Evolutionary conservation across 805 yeast genomes (phyloP).

Genomic region (Huiozyma naganishii): DNA sequence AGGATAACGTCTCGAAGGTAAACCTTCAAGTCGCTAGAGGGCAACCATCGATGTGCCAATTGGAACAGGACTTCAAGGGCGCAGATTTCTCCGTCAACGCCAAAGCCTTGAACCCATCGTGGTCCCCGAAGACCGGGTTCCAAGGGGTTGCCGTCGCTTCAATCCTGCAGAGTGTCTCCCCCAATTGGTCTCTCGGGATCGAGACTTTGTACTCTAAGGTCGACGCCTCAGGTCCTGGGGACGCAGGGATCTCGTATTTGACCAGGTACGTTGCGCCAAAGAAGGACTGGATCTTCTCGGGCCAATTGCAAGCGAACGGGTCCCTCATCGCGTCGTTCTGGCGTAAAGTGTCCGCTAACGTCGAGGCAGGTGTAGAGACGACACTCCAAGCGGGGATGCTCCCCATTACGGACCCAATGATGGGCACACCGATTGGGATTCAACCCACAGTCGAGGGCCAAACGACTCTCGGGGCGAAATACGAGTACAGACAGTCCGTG

Average conservation of each 20-base stretch:
- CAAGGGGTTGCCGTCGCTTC: constrained; percentile 91
- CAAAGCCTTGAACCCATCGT: constrained; percentile 82
- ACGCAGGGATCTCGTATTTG: constrained; percentile 80
- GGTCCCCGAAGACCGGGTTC: constrained; percentile 33
- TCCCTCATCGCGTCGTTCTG: constrained; percentile 81
- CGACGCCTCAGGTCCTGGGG: constrained; percentile 70
- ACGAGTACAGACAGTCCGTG: constrained; percentile 92
- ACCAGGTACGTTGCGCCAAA: constrained; percentile 67
- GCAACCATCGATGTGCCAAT: constrained; percentile 88
- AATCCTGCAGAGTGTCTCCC: constrained; percentile 77
- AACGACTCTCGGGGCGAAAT: constrained; percentile 92
- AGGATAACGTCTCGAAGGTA: constrained; percentile 64
- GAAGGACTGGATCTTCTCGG: constrained; percentile 86
- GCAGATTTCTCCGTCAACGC: constrained; percentile 79
- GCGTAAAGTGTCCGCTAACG: constrained; percentile 85
- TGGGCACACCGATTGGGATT: constrained; percentile 71
- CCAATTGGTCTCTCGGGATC: constrained; percentile 76
- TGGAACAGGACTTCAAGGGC: constrained; percentile 93
- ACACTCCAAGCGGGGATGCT: constrained; percentile 65
- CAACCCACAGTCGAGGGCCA: constrained; percentile 83
- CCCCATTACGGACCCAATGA: constrained; percentile 64
- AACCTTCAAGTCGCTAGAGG: constrained; percentile 80
- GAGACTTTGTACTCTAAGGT: constrained; percentile 77
- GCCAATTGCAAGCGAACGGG: constrained; percentile 90
- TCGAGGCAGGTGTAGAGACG: constrained; percentile 91